These are phyloP conservation scores for Neofusicoccum umdonicola DNA, from an alignment of 2,329 filamentous ascomycete genomes.

Conservation along the genomic window DNA sequence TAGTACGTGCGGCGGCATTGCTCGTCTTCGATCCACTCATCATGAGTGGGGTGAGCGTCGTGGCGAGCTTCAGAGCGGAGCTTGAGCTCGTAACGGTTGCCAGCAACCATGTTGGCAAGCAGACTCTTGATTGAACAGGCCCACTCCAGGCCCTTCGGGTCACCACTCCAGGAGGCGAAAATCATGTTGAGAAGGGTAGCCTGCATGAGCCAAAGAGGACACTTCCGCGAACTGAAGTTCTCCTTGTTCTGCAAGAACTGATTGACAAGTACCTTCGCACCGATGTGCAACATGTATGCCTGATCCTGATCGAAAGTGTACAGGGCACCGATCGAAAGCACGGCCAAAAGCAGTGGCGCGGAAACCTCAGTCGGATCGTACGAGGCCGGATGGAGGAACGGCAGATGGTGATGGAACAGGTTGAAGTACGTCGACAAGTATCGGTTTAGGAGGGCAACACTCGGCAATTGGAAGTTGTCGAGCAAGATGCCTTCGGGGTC, in stretches of 20 bases:
- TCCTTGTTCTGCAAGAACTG: constrained; percentile 98
- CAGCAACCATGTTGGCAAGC: constrained; percentile 96
- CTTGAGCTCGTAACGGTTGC: constrained; percentile 94
- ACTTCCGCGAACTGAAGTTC: constrained; percentile 97
- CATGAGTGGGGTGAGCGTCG: constrained; percentile 69
- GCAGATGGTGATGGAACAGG: constrained; percentile 93
- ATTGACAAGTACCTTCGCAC: constrained; percentile 94
- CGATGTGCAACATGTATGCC: constrained; percentile 95
- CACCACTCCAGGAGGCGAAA: constrained; percentile 98
- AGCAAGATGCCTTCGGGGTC: constrained; percentile 81
- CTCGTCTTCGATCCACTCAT: constrained; percentile 96
- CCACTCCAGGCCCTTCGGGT: constrained; percentile 96
- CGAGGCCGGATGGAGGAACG: constrained; percentile 89
- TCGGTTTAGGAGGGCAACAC: constrained; percentile 76
- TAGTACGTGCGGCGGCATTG: constrained; percentile 96
- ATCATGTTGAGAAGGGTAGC: constrained; percentile 97
- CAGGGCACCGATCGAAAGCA: constrained; percentile 90
- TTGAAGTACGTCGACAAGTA: constrained; percentile 96
- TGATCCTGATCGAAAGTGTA: constrained; percentile 98
- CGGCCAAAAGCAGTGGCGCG: constrained; percentile 79
- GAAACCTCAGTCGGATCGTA: constrained; percentile 80
- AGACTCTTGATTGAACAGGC: constrained; percentile 98
- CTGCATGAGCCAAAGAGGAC: constrained; percentile 97
- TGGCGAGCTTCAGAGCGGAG: constrained; percentile 85
- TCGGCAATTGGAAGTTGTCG: constrained; percentile 86